Conservation (phyloP, 2,329 filamentous ascomycete genomes). For the Diaporthe caulivora region DNA sequence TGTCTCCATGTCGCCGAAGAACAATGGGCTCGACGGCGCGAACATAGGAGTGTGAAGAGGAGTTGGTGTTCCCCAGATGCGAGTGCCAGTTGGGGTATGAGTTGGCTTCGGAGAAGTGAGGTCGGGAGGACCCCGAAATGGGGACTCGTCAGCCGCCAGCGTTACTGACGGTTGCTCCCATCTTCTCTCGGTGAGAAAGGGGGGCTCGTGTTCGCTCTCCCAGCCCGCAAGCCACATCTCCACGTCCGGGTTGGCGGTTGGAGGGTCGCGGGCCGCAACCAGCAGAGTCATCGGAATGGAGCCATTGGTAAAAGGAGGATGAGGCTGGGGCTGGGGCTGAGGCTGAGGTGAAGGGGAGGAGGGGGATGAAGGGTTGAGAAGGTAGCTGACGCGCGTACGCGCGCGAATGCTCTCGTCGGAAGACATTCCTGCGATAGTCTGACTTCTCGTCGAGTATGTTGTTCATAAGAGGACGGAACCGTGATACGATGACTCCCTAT, state of each 20-base stretch:
- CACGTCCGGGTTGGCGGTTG: conserved; percentile 15
- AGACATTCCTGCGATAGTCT: background rate
- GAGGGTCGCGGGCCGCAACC: conserved; percentile 2
- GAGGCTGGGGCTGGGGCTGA: conserved; percentile 12
- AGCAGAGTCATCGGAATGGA: conserved; percentile 21
- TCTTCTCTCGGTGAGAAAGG: background rate
- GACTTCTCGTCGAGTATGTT: background rate
- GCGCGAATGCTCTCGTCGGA: background rate
- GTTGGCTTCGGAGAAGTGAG: background rate
- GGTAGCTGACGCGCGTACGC: conserved; percentile 13
- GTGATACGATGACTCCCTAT: background rate
- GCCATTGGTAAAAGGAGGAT: conserved; percentile 32
- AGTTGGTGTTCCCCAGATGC: background rate
- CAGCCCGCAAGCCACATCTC: background rate
- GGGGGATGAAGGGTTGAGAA: background rate
- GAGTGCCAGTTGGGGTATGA: conserved; percentile 10
- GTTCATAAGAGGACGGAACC: background rate
- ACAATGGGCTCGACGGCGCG: conserved; percentile 1
- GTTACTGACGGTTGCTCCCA: background rate
- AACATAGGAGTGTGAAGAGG: background rate
- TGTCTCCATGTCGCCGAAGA: background rate
- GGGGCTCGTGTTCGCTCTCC: background rate
- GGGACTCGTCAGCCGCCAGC: background rate
- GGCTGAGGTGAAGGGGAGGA: background rate
- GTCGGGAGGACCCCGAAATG: background rate